Base-by-base conservation (phyloP, 495 filamentous ascomycete species). In the Penicillium diatomitis region DNA sequence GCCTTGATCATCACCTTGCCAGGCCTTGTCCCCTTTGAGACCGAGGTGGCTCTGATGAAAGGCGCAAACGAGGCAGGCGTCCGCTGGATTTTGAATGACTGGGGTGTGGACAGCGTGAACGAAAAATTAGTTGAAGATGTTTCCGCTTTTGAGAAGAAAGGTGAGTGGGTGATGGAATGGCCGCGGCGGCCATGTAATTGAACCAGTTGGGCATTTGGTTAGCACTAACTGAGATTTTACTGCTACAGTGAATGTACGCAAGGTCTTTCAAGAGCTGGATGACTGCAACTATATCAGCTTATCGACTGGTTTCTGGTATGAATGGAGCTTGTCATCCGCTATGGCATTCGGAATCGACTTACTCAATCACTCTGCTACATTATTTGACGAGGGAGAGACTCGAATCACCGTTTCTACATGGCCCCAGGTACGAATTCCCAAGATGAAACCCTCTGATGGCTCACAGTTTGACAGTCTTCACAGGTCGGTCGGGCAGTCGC, bases 11-110 rank as follows among this genome's bases (percentile, higher is more conserved):
- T 85, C 57, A 81, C 78, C 4, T 55, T 86, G 49, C 41, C 47
- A n/a, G 61, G 65, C 5, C 49, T 12, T 1, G 71, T 71, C 0
- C 64, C 74, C 0, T 54, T 51, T 4, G 68, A 71, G 2, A 67
- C 61, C 1, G 72, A 82, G 10, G 43, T 44, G 31, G 66, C 70
- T 40, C 67, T 87, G 46, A 61, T 84, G 51, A 53, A 71, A 3
- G 83, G 83, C 0, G 85, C 85, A 2, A 78, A 69, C 4, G 66
- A 75, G 37, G 83, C 85, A 2, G 75, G 74, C 4, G 78, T 87
- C 0, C 63, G 58, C 0, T 85, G 78, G 65, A 59, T 87, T 44
- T 55, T 86, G 32, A 85, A 84, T 60, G 71, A 70, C 40, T 85
- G 62, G 51, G 73, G 74, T 27, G 41, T 46, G 20, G 75, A 80